Evolutionary conservation across 1,284 basidiomycete genomes (phyloP).

Genomic region (Exobasidium rhododendri): DNA sequence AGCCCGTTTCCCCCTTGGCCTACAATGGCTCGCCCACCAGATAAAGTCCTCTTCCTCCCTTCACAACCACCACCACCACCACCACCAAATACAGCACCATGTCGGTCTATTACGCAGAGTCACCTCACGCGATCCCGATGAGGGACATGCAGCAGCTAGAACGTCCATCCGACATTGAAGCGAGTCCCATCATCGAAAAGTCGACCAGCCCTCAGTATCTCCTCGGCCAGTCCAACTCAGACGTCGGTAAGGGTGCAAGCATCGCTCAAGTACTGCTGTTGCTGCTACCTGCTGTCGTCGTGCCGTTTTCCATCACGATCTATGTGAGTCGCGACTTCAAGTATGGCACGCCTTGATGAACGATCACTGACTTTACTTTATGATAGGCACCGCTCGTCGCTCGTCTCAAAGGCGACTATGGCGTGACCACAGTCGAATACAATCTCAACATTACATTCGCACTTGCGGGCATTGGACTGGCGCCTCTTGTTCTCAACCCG

Average conservation of each 20-base stretch:
- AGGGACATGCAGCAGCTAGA: no score
- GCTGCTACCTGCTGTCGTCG: neutral
- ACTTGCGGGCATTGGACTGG: neutral
- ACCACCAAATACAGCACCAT: no score
- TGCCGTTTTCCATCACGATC: neutral
- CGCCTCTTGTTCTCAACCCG: neutral
- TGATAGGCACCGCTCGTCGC: neutral
- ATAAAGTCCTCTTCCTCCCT: no score
- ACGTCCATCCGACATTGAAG: no score
- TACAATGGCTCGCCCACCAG: no score
- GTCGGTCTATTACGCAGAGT: no score
- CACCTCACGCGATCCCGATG: no score
- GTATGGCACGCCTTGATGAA: neutral
- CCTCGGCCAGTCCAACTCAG: neutral
- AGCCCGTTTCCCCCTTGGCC: no score
- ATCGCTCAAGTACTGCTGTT: neutral
- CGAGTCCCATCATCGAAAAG: no score
- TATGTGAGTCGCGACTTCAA: neutral
- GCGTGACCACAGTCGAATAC: neutral
- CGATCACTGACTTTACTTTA: neutral
- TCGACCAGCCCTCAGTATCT: neutral
- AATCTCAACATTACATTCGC: neutral
- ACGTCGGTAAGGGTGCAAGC: neutral
- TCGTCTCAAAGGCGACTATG: neutral
- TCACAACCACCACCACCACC: no score